These are phyloP conservation scores for Diplodia sapinea DNA, from an alignment of 2,329 filamentous ascomycete species.

Conservation along the genomic window DNA sequence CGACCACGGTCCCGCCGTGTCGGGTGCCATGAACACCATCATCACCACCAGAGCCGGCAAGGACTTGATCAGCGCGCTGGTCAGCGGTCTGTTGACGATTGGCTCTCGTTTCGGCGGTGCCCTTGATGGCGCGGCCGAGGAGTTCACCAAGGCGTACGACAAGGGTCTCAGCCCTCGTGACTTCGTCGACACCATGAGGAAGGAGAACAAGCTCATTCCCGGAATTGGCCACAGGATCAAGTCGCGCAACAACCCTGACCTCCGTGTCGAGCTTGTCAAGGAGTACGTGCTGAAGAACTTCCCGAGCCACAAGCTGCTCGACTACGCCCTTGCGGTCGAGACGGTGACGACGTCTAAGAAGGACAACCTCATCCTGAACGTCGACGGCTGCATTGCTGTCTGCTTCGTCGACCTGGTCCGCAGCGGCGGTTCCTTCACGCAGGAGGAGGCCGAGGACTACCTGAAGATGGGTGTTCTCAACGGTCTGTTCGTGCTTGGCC, in stretches of 20 bases:
- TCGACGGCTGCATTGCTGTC: slow-evolving; percentile 96
- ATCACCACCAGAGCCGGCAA: slow-evolving; percentile 99
- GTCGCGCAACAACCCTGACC: slow-evolving; percentile 99
- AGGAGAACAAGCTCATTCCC: slow-evolving; percentile 99
- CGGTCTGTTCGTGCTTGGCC: slow-evolving; percentile 97
- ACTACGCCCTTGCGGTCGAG: slow-evolving; percentile 98
- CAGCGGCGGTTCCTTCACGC: slow-evolving; percentile 95
- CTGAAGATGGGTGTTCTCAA: slow-evolving; percentile 99
- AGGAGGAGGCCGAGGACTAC: slow-evolving; percentile 98
- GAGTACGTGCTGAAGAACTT: slow-evolving; percentile 98
- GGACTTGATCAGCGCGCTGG: slow-evolving; percentile 93
- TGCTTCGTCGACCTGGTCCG: slow-evolving; percentile 98
- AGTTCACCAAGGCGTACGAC: slow-evolving; percentile 98
- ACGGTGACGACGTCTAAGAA: slow-evolving; percentile 99
- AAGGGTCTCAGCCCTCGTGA: slow-evolving; percentile 98
- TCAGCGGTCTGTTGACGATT: slow-evolving; percentile 96
- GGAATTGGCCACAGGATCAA: slow-evolving; percentile 99
- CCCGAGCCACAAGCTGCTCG: slow-evolving; percentile 96
- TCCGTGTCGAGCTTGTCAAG: slow-evolving; percentile 99
- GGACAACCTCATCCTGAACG: slow-evolving; percentile 99
- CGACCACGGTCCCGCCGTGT: slow-evolving; percentile 98
- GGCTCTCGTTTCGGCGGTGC: slow-evolving; percentile 98
- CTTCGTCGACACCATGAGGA: slow-evolving; percentile 98
- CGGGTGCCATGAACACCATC: slow-evolving; percentile 99
- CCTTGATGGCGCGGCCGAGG: slow-evolving; percentile 94